Evolutionary conservation across 139 green algal species (phyloP).

Genomic region (Coelastrella sp.): DNA sequence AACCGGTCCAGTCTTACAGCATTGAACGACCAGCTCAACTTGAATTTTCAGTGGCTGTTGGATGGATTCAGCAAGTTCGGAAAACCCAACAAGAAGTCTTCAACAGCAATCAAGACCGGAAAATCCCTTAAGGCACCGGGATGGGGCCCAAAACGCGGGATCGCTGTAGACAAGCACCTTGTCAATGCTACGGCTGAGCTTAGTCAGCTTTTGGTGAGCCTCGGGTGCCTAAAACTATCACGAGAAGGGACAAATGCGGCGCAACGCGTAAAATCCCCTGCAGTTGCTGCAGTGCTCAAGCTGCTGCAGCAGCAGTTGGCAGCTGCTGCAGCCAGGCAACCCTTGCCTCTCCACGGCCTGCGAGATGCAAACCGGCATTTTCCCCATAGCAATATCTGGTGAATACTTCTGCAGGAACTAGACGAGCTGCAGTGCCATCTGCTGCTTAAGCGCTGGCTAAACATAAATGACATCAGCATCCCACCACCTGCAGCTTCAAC

Average conservation of each 20-base stretch:
- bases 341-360: no score
- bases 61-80: conserved; percentile 41
- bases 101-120: background rate
- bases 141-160: conserved; percentile 34
- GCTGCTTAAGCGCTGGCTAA: conserved; percentile 73
- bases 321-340: no score
- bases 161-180: conserved; percentile 51
- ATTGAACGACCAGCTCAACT: conserved; percentile 8
- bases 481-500: background rate
- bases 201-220: conserved; percentile 45
- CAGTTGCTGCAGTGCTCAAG: background rate
- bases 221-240: no score
- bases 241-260: no score
- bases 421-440: conserved; percentile 82
- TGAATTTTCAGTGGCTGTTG: conserved; percentile 50
- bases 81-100: conserved; percentile 40
- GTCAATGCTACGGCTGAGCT: conserved; percentile 34
- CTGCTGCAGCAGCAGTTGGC: background rate
- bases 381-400: no score
- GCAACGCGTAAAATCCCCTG: background rate
- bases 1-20: background rate
- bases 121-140: conserved; percentile 42
- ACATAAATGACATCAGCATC: conserved; percentile 38
- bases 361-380: background rate
- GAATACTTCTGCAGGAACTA: conserved; percentile 55